Percentiles rank a stretch among this genome's conserved stretches.
These are phyloP conservation scores for Lepidium africanum DNA, from an alignment of 345 rosid species.

Conservation along the genomic window DNA sequence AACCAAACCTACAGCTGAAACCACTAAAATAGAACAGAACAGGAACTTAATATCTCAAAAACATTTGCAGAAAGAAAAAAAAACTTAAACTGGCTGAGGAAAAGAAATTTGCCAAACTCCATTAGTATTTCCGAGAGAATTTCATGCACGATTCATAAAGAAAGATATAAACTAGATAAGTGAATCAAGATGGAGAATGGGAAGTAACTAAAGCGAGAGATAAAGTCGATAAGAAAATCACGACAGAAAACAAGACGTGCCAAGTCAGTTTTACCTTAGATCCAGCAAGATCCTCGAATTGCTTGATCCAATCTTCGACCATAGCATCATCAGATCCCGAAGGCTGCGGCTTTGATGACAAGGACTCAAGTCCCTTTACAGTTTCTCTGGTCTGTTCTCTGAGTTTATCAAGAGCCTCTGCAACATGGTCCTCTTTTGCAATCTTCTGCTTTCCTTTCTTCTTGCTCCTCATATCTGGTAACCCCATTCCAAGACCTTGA, in stretches of 20 bases:
- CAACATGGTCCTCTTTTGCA: conserved; percentile 60
- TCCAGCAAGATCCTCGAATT: conserved; percentile 84
- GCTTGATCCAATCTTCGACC: conserved; percentile 95
- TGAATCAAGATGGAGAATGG: not conserved
- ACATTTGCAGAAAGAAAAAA: too few species aligned
- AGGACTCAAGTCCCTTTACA: conserved; percentile 74
- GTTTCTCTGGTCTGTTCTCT: conserved; percentile 84
- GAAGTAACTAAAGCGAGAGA: not conserved
- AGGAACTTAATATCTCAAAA: not conserved
- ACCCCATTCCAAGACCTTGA: conserved; percentile 86
- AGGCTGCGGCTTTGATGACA: conserved; percentile 35
- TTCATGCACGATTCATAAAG: not conserved
- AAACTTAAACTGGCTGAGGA: too few species aligned
- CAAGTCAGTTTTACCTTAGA: conserved; percentile 48
- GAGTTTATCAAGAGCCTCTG: conserved; percentile 78
- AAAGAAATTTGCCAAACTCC: not conserved
- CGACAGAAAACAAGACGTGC: not conserved
- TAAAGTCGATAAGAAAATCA: not conserved
- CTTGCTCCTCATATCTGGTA: conserved; percentile 84
- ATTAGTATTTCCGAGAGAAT: not conserved
- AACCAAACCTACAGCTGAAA: not conserved
- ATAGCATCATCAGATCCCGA: conserved; percentile 61
- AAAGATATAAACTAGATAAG: not conserved
- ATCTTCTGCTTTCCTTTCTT: conserved; percentile 71
- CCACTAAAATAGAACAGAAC: not conserved